Evolutionary conservation across 257 asterid genomes (phyloP), one percentile per base, ranked within the genome.

Genomic region (Capsicum pubescens): DNA sequence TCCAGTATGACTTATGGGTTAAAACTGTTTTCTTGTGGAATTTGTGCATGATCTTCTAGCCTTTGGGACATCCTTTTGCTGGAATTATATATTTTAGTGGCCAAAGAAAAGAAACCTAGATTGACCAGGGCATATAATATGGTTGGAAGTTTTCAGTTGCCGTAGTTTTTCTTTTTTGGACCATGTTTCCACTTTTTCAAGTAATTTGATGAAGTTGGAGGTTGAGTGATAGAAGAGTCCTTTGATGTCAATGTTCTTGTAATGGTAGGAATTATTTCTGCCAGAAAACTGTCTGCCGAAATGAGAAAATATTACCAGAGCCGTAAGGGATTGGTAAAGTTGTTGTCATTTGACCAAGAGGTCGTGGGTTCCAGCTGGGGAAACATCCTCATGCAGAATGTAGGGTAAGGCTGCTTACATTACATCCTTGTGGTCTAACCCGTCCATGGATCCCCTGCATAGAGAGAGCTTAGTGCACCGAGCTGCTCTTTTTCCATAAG

Each of bases 171-270:
- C 0, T 74, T 74, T 74, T 12, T 12, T 50, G n/a, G 44, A 69
- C 78, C 26, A 69, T 69, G 78, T 36, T 39, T 69, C 54, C 1
- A 16, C 78, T 69, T 0, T 26, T 26, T 69, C 54, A 8, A 69
- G 78, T 54, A 39, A 69, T 42, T 69, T 69, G 54, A 39, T 14
- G 39, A 69, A 50, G 60, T 74, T 74, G 80, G 80, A 74, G 42
- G 36, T 50, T 74, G 42, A 13, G 44, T 74, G 80, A 12, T 74
- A 74, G 60, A 74, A 72, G 36, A 11, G 80, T 74, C 61, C 13
- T 74, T 6, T 74, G 80, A 50, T 19, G 4, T 74, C 56, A 21
- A 12, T 50, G 60, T 50, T 16, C n/a, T 74, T 26, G 61, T 21
- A 74, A 4, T 48, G 42, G 61, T 32, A 3, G 80, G 58, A 12